Evolutionary conservation across 1,284 basidiomycete genomes (phyloP).

Genomic region (Trichosporon inkin): DNA sequence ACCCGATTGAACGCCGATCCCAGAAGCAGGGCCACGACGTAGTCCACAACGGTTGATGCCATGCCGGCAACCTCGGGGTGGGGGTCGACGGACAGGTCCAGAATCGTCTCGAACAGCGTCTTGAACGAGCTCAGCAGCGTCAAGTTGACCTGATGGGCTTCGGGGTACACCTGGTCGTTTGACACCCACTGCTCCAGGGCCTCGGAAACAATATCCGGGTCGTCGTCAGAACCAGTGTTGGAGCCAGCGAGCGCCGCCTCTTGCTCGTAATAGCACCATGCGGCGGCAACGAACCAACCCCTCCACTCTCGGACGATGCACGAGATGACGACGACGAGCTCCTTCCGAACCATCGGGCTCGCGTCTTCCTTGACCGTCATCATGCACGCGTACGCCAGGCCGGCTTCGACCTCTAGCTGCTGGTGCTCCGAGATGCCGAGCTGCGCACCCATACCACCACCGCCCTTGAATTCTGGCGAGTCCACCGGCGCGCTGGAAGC

Average conservation of each 20-base stretch:
- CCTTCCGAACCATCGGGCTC: slow-evolving; percentile 93
- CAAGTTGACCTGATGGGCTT: slow-evolving; percentile 72
- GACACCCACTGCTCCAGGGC: slow-evolving; percentile 76
- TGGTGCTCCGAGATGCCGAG: slow-evolving; percentile 68
- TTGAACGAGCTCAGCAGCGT: slow-evolving; percentile 84
- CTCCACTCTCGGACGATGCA: slow-evolving; percentile 93
- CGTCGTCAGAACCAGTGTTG: slow-evolving; percentile 52
- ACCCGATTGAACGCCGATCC: slow-evolving; percentile 79
- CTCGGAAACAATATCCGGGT: slow-evolving; percentile 55
- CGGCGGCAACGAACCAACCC: slow-evolving; percentile 91
- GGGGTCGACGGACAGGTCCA: slow-evolving; percentile 89
- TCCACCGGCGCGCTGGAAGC: slow-evolving; percentile 66
- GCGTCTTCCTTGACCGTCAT: slow-evolving; percentile 84
- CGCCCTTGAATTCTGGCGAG: slow-evolving; percentile 63
- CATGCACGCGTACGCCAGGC: slow-evolving; percentile 56
- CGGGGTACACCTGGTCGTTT: slow-evolving; percentile 52
- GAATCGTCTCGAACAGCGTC: slow-evolving; percentile 81
- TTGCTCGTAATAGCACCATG: slow-evolving; percentile 87
- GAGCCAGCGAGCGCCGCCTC: slow-evolving; percentile 54
- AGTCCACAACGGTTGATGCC: slow-evolving; percentile 88
- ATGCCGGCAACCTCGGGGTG: slow-evolving; percentile 87
- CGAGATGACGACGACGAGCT: slow-evolving; percentile 84
- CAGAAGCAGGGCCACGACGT: slow-evolving; percentile 80
- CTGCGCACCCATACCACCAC: slow-evolving; percentile 82
- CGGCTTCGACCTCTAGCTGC: slow-evolving; percentile 59